Base-by-base conservation (phyloP, 2,329 filamentous ascomycete genomes). In the Ilyonectria sp. region DNA sequence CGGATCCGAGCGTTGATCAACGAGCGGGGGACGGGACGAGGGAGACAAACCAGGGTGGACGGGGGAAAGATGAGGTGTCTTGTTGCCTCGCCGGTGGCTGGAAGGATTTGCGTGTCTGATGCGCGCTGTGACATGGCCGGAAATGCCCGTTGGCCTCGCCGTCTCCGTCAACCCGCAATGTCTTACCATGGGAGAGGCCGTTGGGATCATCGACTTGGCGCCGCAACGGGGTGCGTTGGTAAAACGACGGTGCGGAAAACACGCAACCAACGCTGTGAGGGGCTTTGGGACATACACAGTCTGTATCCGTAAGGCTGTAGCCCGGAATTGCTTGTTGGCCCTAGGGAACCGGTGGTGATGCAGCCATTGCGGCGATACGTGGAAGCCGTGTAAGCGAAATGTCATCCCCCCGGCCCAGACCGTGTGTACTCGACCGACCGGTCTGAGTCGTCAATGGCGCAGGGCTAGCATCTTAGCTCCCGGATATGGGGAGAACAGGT, bases 1-100 rank as follows among this genome's bases (percentile, higher is more conserved):
- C 62, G 47, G 68, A 72, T 71, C 70, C 56, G 40, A n/a, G 35
- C 46, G 70, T 71, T 60, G 70, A 72, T 72, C 70, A 69, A 15
- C 37, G 37, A 40, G 37, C 40, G n/a, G 17, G 40, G 40, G 15
- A 8, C 13, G 46, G 23, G 49, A 31, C 7, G 29, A 33, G 17
- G 49, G 29, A 31, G 49, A 29, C 26, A 23, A 52, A 52, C n/a
- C 40, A 17, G 17, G 8, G 19, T 21, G 19, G 19, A 46, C n/a
- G 19, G 44, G 11, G 44, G 21, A 23, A 46, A n/a, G 40, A 43
- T n/a, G 40, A n/a, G 40, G 19, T 23, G 19, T 10, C 19, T 23
- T 13, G 44, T 46, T 46, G 19, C 44, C 44, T 23, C 44, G 44
- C n/a, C 19, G 44, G 44, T 19, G 44, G 44, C 44, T 23, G 44